Evolutionary conservation across 164 flowering plant species (phyloP), one percentile per base, ranked within the genome.

Genomic region (Amborella trichopoda): DNA sequence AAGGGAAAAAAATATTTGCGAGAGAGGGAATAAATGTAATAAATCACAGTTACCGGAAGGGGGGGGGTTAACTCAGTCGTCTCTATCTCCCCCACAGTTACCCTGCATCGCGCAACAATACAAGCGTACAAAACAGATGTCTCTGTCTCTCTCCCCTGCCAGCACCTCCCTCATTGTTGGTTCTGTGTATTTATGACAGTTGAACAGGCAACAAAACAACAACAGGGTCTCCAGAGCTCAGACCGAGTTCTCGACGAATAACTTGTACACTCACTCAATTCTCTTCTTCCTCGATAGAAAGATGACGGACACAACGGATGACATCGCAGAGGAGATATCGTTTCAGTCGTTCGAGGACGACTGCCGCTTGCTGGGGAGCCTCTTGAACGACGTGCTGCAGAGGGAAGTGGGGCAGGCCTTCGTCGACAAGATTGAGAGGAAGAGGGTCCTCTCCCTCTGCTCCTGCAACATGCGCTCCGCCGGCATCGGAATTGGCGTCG

Each of bases 301-400:
- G 10, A 85, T 79, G 87, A 80, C 91, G 50, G 95, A 85, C 54
- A 73, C 82, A 0, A 82, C 82, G 14, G 95, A 85, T 57, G 95
- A 85, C 46, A 82, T 85, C 32, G 91, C 95, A 3, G 91, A 82
- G 66, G 95, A 78, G 39, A 85, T 85, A 45, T 77, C 85, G 36
- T 82, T 82, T 56, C 88, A 80, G 66, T 67, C 76, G 67, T 80
- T 72, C 59, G 91, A 85, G 3, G 95, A 85, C 43, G 91, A 80
- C 60, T 80, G 85, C 22, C 69, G 63, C 36, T 46, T 85, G 23
- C 82, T 85, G 25, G 75, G 75, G 0, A 85, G 65, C 50, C 82
- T 82, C 27, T 74, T 85, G 39, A 71, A 74, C 42, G 95, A 85
- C 33, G 83, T 82, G 23, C 72, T 85, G 46, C 86, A 74, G 40